Evolutionary conservation across 1,284 basidiomycete species (phyloP).

Genomic region (Leccinum fallax): DNA sequence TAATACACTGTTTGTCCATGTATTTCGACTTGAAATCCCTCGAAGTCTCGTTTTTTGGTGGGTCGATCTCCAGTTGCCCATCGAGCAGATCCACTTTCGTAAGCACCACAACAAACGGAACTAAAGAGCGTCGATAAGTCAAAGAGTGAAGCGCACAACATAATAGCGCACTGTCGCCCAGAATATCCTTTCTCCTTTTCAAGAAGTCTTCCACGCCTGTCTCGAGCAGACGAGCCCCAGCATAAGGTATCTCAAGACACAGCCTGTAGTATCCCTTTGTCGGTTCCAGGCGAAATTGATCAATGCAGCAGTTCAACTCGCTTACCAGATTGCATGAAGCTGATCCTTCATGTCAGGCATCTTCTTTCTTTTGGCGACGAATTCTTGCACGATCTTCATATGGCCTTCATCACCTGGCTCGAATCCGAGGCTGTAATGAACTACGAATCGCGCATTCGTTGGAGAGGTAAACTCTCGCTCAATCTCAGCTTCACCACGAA

Average conservation of each 20-base stretch:
- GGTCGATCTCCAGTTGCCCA: slow-evolving; percentile 6
- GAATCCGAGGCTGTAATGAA: slow-evolving; percentile 17
- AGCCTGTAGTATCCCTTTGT: slow-evolving; percentile 9
- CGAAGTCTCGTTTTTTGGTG: not conserved
- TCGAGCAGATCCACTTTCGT: slow-evolving; percentile 18
- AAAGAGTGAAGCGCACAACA: too few species aligned
- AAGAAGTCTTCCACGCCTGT: slow-evolving; percentile 17
- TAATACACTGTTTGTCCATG: slow-evolving; percentile 3
- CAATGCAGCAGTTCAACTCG: accelerated
- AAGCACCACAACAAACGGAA: slow-evolving; percentile 6
- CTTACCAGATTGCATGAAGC: slow-evolving; percentile 22
- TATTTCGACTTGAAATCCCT: not conserved
- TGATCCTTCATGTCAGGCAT: slow-evolving; percentile 4
- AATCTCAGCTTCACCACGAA: slow-evolving; percentile 9
- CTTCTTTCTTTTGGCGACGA: slow-evolving; percentile 5
- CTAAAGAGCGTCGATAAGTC: too few species aligned
- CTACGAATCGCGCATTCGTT: slow-evolving; percentile 14
- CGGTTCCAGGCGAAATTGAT: not conserved
- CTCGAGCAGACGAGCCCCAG: slow-evolving; percentile 18
- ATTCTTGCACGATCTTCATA: slow-evolving; percentile 2
- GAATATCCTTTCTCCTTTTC: not conserved
- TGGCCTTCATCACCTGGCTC: not conserved
- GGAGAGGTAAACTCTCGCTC: slow-evolving; percentile 13
- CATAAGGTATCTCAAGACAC: slow-evolving; percentile 17
- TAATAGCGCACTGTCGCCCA: slow-evolving; percentile 14